Evolutionary conservation across 257 asterid genomes (phyloP).

Genomic region (Petunia axillaris): DNA sequence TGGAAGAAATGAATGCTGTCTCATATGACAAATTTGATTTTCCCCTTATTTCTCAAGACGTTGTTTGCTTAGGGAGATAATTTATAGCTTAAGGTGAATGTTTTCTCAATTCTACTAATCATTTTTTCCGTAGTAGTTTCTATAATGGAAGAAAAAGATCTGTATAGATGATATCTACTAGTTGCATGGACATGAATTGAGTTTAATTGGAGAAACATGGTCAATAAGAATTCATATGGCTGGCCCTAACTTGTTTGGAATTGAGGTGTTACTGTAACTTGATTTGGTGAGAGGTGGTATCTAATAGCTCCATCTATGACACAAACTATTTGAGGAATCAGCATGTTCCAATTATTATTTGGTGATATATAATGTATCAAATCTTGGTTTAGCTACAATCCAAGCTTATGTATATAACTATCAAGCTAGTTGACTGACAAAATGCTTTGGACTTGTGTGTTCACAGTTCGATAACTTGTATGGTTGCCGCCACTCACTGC

Average conservation of each 20-base stretch:
- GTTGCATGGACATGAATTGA: too few species aligned
- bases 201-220: too few species aligned
- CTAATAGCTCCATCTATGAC: not conserved
- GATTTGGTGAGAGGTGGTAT: not conserved
- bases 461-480: constrained; percentile 64
- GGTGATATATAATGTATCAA: not conserved
- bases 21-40: not conserved
- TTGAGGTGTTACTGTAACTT: too few species aligned
- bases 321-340: not conserved
- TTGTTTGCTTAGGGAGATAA: too few species aligned
- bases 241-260: too few species aligned
- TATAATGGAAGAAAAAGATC: too few species aligned
- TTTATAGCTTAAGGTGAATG: too few species aligned
- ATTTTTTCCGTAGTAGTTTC: too few species aligned
- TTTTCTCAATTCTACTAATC: too few species aligned
- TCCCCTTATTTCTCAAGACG: too few species aligned
- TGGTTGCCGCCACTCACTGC: constrained; percentile 71
- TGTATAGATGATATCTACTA: too few species aligned
- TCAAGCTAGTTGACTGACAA: not conserved
- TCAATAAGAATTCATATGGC: too few species aligned
- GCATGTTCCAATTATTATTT: not conserved
- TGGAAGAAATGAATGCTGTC: not conserved
- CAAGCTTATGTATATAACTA: not conserved
- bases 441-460: not conserved
- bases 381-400: not conserved